Evolutionary conservation across 257 asterid species (phyloP).

Genomic region (Forsythia viridissima): DNA sequence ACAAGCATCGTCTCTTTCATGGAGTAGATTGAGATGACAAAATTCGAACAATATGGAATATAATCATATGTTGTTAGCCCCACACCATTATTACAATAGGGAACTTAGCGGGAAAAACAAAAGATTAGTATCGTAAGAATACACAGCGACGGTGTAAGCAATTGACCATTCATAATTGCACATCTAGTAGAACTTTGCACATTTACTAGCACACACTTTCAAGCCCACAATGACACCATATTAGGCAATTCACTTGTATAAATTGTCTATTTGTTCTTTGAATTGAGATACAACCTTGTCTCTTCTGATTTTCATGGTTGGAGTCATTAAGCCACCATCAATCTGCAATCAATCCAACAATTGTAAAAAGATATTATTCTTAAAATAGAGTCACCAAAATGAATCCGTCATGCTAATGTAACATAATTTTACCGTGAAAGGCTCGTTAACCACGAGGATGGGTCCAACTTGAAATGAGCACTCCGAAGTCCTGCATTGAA

Average conservation of each 20-base stretch:
- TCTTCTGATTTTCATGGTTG: slow-evolving; percentile 89
- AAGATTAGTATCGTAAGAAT: background rate
- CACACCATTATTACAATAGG: background rate
- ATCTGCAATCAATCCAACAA: slow-evolving; percentile 49
- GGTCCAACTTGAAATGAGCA: slow-evolving; percentile 93
- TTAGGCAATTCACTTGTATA: slow-evolving; percentile 44
- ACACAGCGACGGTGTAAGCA: background rate
- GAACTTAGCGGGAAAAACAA: background rate
- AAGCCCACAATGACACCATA: too few species aligned
- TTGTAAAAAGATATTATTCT: background rate
- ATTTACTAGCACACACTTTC: too few species aligned
- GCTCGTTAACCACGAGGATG: slow-evolving; percentile 64
- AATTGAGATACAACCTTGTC: slow-evolving; percentile 62
- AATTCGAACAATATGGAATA: background rate
- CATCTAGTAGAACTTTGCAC: background rate
- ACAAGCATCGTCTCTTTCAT: background rate
- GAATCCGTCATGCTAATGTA: background rate
- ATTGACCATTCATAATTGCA: background rate
- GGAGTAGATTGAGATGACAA: background rate
- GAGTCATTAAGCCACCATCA: slow-evolving; percentile 84
- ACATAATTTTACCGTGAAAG: slow-evolving; percentile 64
- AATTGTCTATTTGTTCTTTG: slow-evolving; percentile 62
- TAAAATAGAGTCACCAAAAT: background rate
- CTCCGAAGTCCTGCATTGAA: slow-evolving; percentile 63
- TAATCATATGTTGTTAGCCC: background rate